These are phyloP conservation scores for Nemania abortiva DNA, from an alignment of 2,329 filamentous ascomycete species.

Conservation along the genomic window DNA sequence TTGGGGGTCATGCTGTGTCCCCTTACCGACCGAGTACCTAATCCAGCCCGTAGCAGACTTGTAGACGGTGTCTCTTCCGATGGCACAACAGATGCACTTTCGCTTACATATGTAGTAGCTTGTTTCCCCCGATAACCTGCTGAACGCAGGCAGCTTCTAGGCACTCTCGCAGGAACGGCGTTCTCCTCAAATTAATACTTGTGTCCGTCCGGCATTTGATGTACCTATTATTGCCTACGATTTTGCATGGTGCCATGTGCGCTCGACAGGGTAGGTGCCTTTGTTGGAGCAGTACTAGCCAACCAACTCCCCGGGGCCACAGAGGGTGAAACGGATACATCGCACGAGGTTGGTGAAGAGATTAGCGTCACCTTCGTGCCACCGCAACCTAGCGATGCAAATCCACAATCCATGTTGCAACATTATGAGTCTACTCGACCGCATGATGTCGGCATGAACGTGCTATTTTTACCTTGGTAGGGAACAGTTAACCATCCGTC, in stretches of 20 bases:
- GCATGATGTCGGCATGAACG: not conserved
- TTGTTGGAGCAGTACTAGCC: not conserved
- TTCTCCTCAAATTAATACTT: not conserved
- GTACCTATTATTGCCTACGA: not conserved
- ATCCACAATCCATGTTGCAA: constrained; percentile 1
- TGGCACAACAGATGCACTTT: not conserved
- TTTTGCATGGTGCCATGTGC: not conserved
- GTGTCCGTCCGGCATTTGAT: not conserved
- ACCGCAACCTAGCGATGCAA: constrained; percentile 7
- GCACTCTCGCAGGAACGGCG: not conserved
- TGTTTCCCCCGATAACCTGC: not conserved
- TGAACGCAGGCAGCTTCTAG: not conserved
- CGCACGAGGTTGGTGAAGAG: constrained; percentile 35
- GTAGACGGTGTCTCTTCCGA: not conserved
- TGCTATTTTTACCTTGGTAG: not conserved
- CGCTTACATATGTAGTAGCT: not conserved
- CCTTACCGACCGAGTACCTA: not conserved
- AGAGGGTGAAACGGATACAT: constrained; percentile 40
- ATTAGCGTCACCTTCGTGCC: not conserved
- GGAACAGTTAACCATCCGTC: not conserved
- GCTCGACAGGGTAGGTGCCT: not conserved
- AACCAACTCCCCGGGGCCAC: constrained; percentile 26
- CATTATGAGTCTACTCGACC: not conserved
- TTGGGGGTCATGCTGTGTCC: constrained; percentile 4
- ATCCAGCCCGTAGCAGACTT: not conserved